Conservation (phyloP, 108 stramenopile species). For the Mediolabrus comicus region DNA sequence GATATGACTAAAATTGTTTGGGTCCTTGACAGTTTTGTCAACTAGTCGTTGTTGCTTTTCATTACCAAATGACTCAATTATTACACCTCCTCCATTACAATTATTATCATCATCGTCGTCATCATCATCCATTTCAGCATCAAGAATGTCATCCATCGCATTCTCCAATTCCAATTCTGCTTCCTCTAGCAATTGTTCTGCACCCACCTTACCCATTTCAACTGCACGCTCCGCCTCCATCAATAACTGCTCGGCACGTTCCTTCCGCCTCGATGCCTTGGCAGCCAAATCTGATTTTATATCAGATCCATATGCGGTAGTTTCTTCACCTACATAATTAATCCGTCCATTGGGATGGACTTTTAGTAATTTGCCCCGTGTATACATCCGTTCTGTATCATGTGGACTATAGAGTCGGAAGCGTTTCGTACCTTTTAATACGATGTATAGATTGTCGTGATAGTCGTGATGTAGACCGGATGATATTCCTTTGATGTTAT, state of each 20-base stretch:
- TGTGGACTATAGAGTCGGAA: conserved; percentile 82
- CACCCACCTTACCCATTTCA: conserved; percentile 47
- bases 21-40: conserved; percentile 47
- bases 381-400: conserved; percentile 68
- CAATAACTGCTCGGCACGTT: conserved; percentile 55
- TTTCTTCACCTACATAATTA: conserved; percentile 62
- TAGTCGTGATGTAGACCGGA: conserved; percentile 98
- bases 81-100: conserved; percentile 21
- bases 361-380: conserved; percentile 56
- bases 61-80: conserved; percentile 47
- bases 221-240: conserved; percentile 33
- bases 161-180: conserved; percentile 68
- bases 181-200: conserved; percentile 44
- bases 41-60: conserved; percentile 9
- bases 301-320: conserved; percentile 47
- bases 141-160: conserved; percentile 72
- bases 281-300: conserved; percentile 34
- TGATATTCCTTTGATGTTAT: conserved; percentile 14
- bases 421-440: conserved; percentile 80
- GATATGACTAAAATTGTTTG: conserved; percentile 47
- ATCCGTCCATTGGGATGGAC: conserved; percentile 93
- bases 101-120: conserved; percentile 35
- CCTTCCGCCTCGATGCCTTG: conserved; percentile 37
- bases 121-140: conserved; percentile 58
- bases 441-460: conserved; percentile 97